These are phyloP conservation scores for Cordia subcordata DNA, from an alignment of 257 asterid species.

Conservation along the genomic window DNA sequence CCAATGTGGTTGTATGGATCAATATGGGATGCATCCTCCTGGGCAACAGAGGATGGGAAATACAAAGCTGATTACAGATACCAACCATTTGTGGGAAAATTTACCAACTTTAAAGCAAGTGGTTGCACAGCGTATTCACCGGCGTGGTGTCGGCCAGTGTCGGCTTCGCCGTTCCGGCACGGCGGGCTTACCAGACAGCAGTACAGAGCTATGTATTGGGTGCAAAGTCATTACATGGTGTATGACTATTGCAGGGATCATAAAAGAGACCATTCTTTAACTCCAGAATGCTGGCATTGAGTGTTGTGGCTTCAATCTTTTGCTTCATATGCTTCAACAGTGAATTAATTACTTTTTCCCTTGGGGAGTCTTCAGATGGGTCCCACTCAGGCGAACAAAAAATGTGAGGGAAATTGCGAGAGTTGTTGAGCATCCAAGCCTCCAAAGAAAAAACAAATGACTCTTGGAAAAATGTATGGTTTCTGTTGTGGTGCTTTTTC, in stretches of 20 bases:
- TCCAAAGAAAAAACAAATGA: conserved; percentile 14
- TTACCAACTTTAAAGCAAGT: conserved; percentile 57
- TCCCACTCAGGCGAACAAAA: conserved; percentile 27
- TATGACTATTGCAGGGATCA: conserved; percentile 69
- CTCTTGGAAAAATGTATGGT: neutral
- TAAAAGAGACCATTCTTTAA: conserved; percentile 71
- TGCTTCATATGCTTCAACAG: neutral
- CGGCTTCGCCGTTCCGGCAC: conserved; percentile 61
- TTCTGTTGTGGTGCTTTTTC: neutral
- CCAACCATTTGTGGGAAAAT: conserved; percentile 78
- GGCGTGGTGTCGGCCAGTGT: conserved; percentile 55
- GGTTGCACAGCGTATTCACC: conserved; percentile 85
- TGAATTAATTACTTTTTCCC: neutral
- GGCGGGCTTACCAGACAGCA: conserved; percentile 66
- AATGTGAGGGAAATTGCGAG: conserved; percentile 10
- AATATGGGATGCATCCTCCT: conserved; percentile 90
- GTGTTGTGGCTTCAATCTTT: neutral
- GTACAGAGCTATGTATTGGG: conserved; percentile 60
- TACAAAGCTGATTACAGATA: conserved; percentile 69
- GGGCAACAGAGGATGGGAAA: conserved; percentile 91
- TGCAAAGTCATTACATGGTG: conserved; percentile 52
- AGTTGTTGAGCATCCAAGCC: conserved; percentile 39
- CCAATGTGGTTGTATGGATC: conserved; percentile 98
- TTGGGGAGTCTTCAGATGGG: conserved; percentile 37
- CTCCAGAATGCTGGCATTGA: conserved; percentile 73